Percentiles rank a stretch among this genome's conserved stretches.
These are phyloP conservation scores for Penicillium sp. DNA, from an alignment of 2,329 filamentous ascomycete genomes.

Conservation along the genomic window DNA sequence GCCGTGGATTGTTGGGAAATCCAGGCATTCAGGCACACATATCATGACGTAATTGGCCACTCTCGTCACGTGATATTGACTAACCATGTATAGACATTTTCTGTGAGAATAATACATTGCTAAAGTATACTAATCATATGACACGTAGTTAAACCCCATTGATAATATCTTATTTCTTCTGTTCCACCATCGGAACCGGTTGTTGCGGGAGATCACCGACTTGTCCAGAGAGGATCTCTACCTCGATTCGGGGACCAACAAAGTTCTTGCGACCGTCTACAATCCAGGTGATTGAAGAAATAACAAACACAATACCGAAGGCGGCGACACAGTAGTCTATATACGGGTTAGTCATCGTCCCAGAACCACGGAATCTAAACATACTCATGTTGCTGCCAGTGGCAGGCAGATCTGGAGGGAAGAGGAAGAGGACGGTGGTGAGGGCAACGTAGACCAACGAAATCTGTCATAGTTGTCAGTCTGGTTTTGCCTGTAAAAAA, in stretches of 20 bases:
- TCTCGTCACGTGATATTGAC: neutral
- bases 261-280: conserved; percentile 63
- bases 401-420: conserved; percentile 67
- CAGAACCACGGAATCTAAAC: conserved; percentile 25
- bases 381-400: conserved; percentile 68
- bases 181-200: conserved; percentile 19
- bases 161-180: neutral
- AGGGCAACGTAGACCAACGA: conserved; percentile 62
- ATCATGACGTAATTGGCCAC: conserved; percentile 4
- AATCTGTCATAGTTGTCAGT: conserved; percentile 44
- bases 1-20: conserved; percentile 20
- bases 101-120: neutral
- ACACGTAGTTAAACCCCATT: neutral
- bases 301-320: conserved; percentile 58
- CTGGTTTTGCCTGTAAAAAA: neutral
- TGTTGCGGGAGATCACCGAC: conserved; percentile 14
- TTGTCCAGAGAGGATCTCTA: conserved; percentile 33
- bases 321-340: conserved; percentile 50
- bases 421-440: conserved; percentile 74
- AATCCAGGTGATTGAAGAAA: conserved; percentile 60
- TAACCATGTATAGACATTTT: no score
- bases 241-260: conserved; percentile 52
- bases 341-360: conserved; percentile 3
- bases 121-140: neutral
- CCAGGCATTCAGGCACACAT: conserved; percentile 9